phyloP scores from a whole-genome alignment of 1,284 basidiomycete species.

The Pseudozyma thailandica region DNA sequence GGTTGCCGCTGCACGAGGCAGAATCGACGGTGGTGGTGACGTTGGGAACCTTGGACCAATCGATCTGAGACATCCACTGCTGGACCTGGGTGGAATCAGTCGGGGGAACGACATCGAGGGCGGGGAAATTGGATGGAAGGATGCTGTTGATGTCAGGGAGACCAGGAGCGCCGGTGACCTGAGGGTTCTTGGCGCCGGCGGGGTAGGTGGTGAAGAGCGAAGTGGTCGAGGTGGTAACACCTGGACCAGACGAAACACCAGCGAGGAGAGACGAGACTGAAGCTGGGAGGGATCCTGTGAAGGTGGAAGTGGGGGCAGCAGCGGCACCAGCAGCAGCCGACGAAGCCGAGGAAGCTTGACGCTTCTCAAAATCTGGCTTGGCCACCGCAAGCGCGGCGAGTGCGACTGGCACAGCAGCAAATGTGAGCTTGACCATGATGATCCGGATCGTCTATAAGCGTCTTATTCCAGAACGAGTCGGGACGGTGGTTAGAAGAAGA shows the following conservation, averaged over 20 bases:
- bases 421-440: conserved; percentile 48
- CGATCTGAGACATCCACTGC: conserved; percentile 78
- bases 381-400: conserved; percentile 33
- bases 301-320: conserved; percentile 45
- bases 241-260: conserved; percentile 50
- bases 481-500: neutral
- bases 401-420: conserved; percentile 35
- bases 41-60: conserved; percentile 76
- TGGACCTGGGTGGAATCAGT: conserved; percentile 77
- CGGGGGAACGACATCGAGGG: conserved; percentile 77
- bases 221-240: conserved; percentile 44
- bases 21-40: conserved; percentile 73
- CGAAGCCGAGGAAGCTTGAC: conserved; percentile 31
- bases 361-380: conserved; percentile 32
- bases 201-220: conserved; percentile 52
- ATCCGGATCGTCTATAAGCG: conserved; percentile 11
- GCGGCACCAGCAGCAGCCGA: conserved; percentile 26
- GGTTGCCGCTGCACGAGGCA: conserved; percentile 77
- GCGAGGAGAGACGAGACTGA: conserved; percentile 46
- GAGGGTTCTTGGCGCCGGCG: conserved; percentile 55
- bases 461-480: neutral
- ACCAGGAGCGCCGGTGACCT: conserved; percentile 56
- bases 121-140: conserved; percentile 74
- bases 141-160: conserved; percentile 47
- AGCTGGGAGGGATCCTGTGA: conserved; percentile 54